Evolutionary conservation across 768 basidiomycete genomes (phyloP).

Genomic region (Mycena metata): DNA sequence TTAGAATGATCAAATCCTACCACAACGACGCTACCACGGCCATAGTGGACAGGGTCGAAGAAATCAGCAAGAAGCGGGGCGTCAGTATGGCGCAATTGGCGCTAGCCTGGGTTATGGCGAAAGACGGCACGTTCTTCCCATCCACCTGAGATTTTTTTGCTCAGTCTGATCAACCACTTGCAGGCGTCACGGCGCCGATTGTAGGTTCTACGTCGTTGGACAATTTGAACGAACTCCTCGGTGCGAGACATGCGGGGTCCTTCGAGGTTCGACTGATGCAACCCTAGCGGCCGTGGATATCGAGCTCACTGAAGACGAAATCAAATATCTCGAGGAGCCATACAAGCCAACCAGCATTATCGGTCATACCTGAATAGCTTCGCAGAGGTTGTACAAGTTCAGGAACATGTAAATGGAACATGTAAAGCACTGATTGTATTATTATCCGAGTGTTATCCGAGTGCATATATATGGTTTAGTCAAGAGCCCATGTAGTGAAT

Average conservation of each 20-base stretch:
- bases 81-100: slow-evolving; percentile 71
- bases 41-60: slow-evolving; percentile 57
- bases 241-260: slow-evolving; percentile 42
- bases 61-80: slow-evolving; percentile 64
- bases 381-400: neutral
- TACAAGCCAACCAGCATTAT: slow-evolving; percentile 62
- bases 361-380: slow-evolving; percentile 54
- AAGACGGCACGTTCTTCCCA: slow-evolving; percentile 49
- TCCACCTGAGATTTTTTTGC: neutral
- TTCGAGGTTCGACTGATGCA: neutral
- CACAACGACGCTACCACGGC: slow-evolving; percentile 40
- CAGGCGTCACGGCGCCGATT: slow-evolving; percentile 69
- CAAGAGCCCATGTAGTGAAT: neutral
- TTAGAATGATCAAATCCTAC: slow-evolving; percentile 40
- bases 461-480: neutral
- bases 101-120: slow-evolving; percentile 64
- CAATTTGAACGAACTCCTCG: slow-evolving; percentile 66
- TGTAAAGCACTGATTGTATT: neutral
- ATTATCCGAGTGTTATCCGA: neutral
- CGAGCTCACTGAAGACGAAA: slow-evolving; percentile 67
- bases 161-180: neutral
- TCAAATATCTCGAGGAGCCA: slow-evolving; percentile 66
- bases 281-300: slow-evolving; percentile 58
- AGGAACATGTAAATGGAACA: neutral
- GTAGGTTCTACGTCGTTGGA: slow-evolving; percentile 67